Conservation (phyloP, 345 rosid genomes). For the Eucalyptus microcorys region DNA sequence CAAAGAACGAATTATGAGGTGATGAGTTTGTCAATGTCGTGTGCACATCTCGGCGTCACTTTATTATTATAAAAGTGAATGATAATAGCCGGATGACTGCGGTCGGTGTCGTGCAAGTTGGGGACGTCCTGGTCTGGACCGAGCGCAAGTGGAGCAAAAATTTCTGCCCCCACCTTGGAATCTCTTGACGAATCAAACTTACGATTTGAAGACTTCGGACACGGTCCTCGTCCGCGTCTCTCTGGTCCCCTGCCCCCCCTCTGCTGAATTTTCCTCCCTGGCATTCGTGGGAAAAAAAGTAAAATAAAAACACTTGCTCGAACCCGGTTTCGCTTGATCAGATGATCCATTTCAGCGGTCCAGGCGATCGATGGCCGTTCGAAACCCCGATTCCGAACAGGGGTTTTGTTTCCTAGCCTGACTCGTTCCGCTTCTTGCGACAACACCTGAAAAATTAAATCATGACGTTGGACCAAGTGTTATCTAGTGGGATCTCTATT, state of each 20-base stretch:
- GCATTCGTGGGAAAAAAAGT: background rate
- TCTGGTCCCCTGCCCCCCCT: background rate
- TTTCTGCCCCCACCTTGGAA: background rate
- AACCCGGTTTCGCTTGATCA: background rate
- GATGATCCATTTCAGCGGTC: background rate
- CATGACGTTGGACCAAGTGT: fast-evolving
- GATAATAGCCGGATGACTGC: fast-evolving
- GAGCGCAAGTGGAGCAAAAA: background rate
- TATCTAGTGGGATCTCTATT: background rate
- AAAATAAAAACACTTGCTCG: background rate
- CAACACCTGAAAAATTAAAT: fast-evolving
- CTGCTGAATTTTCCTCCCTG: background rate
- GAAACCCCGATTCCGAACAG: fast-evolving
- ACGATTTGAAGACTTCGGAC: background rate
- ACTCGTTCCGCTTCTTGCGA: background rate
- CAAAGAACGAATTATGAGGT: fast-evolving
- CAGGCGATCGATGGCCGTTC: background rate
- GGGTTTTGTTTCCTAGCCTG: background rate
- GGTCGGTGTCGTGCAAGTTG: background rate
- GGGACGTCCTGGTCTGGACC: background rate
- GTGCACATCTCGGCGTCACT: background rate
- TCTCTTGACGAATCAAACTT: background rate
- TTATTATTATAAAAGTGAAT: background rate
- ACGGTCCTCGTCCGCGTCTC: background rate
- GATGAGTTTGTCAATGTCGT: fast-evolving